A percentile compares a stretch with the other conserved stretches of the same genome.
Evolutionary conservation across 208 protist species (phyloP).

Genomic region (Crithidia bombi): DNA sequence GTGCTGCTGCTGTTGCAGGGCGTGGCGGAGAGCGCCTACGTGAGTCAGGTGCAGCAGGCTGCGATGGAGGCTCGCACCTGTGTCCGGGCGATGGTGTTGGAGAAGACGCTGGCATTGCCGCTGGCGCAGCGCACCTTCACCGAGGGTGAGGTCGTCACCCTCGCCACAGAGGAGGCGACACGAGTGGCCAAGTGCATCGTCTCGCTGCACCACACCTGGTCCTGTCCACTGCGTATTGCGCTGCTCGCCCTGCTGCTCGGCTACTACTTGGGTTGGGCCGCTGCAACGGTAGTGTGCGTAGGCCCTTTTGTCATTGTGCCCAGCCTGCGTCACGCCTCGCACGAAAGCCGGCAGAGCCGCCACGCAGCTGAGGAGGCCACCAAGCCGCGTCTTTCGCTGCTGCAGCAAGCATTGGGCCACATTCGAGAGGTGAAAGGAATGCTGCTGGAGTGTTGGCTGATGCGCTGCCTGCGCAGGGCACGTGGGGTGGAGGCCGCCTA

Average conservation of each 20-base stretch:
- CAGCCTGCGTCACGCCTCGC: constrained; percentile 30
- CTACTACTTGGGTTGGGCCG: constrained; percentile 43
- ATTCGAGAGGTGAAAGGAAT: constrained; percentile 69
- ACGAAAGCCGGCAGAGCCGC: constrained; percentile 37
- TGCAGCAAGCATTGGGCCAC: constrained; percentile 40
- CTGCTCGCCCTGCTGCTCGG: constrained; percentile 41
- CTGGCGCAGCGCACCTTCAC: constrained; percentile 66
- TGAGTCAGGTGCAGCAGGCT: constrained; percentile 44
- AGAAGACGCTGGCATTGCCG: constrained; percentile 64
- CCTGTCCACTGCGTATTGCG: constrained; percentile 44
- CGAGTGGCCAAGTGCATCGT: constrained; percentile 44
- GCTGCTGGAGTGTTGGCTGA: constrained; percentile 46
- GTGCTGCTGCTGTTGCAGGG: constrained; percentile 50
- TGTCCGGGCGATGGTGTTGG: constrained; percentile 55
- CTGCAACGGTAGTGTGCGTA: constrained; percentile 40
- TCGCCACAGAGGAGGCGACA: constrained; percentile 51
- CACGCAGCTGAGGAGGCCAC: constrained; percentile 22
- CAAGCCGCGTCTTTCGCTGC: constrained; percentile 41
- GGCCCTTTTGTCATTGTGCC: constrained; percentile 40
- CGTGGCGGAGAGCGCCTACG: constrained; percentile 51
- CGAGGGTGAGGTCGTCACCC: constrained; percentile 52
- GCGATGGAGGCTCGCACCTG: constrained; percentile 62
- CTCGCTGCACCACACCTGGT: constrained; percentile 66
- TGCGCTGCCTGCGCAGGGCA: constrained; percentile 37
- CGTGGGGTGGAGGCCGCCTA: constrained; percentile 31